phyloP scores from a whole-genome alignment of 805 yeast genomes.

The Candida qinlingensis region DNA sequence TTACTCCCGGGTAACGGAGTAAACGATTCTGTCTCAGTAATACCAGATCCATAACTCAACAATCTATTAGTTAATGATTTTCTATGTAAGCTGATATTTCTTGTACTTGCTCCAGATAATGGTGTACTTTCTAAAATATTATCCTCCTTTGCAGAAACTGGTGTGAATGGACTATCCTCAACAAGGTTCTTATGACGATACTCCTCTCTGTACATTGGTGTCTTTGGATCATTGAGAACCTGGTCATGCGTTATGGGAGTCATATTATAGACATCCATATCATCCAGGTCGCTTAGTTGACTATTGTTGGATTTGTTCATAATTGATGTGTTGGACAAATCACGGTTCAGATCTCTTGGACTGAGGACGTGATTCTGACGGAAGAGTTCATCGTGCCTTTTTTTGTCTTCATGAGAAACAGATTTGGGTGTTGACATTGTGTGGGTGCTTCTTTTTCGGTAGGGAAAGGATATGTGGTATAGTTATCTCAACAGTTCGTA shows the following conservation, averaged over 20 bases:
- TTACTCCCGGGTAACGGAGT: not conserved
- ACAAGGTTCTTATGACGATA: conserved; percentile 2
- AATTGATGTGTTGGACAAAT: not conserved
- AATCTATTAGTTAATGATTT: too few relatives aligned
- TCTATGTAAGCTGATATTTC: not conserved
- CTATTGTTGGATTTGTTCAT: not conserved
- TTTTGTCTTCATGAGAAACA: conserved; percentile 3
- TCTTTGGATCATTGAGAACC: conserved; percentile 23
- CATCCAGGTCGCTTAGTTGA: not conserved
- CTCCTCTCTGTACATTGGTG: conserved; percentile 19
- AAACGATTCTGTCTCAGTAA: too few relatives aligned
- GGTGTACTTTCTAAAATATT: not conserved
- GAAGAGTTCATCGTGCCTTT: conserved; percentile 16
- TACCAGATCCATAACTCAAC: too few relatives aligned
- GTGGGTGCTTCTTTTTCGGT: too few relatives aligned
- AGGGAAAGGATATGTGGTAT: too few relatives aligned
- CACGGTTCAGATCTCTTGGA: conserved; percentile 10
- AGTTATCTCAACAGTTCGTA: too few relatives aligned
- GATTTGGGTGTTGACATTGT: not conserved
- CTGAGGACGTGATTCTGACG: conserved; percentile 17
- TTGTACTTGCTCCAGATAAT: not conserved
- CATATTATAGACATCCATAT: conserved; percentile 4
- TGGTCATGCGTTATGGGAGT: conserved; percentile 16
- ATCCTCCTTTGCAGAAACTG: conserved; percentile 9
- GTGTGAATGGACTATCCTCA: conserved; percentile 8